Conservation (phyloP, 176 grass and related monocot species). For the Oryza meyeriana region DNA sequence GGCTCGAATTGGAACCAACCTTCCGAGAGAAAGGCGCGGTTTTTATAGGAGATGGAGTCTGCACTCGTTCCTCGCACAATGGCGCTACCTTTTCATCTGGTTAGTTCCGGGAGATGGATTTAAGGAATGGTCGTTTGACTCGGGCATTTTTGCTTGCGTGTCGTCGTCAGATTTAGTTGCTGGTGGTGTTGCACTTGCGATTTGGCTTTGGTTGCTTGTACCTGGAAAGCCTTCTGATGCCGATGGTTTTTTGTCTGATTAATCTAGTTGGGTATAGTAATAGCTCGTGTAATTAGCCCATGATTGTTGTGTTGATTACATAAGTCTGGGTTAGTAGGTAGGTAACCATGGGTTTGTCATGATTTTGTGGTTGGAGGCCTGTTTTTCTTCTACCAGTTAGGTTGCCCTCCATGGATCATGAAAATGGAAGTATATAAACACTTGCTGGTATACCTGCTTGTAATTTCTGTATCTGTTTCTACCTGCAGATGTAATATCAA, state of each 20-base stretch:
- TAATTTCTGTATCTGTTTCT: neutral
- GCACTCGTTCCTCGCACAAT: neutral
- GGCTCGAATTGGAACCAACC: neutral
- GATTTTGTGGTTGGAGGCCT: neutral
- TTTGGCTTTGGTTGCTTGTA: conserved; percentile 25
- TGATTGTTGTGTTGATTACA: neutral
- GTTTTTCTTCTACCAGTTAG: neutral
- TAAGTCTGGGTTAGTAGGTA: neutral
- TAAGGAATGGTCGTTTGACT: conserved; percentile 20
- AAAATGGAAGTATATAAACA: neutral
- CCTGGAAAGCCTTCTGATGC: neutral
- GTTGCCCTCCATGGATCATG: neutral
- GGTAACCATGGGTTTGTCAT: neutral
- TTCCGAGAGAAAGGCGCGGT: neutral
- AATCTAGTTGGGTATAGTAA: neutral
- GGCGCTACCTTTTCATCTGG: neutral
- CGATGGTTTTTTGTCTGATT: conserved; percentile 2
- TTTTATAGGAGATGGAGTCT: neutral
- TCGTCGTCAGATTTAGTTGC: neutral
- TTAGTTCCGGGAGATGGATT: neutral
- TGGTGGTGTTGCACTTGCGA: neutral
- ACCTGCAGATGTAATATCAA: neutral
- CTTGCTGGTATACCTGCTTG: neutral
- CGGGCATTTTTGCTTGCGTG: conserved; percentile 21
- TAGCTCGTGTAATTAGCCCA: neutral